phyloP scores from a whole-genome alignment of 805 yeast species.

The Sugiyamaella chiloensis region DNA sequence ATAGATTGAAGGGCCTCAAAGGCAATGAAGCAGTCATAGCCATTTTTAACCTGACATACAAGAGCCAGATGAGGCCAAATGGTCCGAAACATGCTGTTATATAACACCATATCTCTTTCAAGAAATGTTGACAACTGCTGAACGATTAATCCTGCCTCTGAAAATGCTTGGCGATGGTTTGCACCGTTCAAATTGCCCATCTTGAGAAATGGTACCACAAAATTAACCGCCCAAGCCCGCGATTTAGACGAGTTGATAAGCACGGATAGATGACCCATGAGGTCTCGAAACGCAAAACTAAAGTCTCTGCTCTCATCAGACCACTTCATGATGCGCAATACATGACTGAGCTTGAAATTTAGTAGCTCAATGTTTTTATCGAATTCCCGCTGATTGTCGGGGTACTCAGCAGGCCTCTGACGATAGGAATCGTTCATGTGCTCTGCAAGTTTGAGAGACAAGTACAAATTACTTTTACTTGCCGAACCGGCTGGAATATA shows the following conservation, averaged over 20 bases:
- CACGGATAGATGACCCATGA: slow-evolving; percentile 18
- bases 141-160: slow-evolving; percentile 10
- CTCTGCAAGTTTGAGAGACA: slow-evolving; percentile 10
- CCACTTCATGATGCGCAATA: slow-evolving; percentile 8
- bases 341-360: slow-evolving; percentile 12
- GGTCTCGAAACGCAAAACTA: slow-evolving; percentile 19
- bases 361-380: slow-evolving; percentile 13
- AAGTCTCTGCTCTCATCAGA: slow-evolving; percentile 12
- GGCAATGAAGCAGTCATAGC: slow-evolving; percentile 7
- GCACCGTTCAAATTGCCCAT: background rate
- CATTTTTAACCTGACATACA: slow-evolving; percentile 11
- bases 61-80: slow-evolving; percentile 27
- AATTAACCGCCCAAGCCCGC: slow-evolving; percentile 15
- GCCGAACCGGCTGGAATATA: too few species aligned
- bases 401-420: too few species aligned
- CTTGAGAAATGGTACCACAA: slow-evolving; percentile 18
- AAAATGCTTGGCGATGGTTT: slow-evolving; percentile 14
- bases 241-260: slow-evolving; percentile 12
- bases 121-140: slow-evolving; percentile 9
- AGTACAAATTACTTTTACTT: slow-evolving; percentile 13
- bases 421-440: too few species aligned
- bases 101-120: slow-evolving; percentile 5
- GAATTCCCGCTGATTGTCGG: slow-evolving; percentile 14
- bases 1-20: slow-evolving; percentile 8
- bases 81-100: slow-evolving; percentile 13